Base-by-base conservation (phyloP, 2,329 filamentous ascomycete genomes). In the Chrysosphaeria jannelii region DNA sequence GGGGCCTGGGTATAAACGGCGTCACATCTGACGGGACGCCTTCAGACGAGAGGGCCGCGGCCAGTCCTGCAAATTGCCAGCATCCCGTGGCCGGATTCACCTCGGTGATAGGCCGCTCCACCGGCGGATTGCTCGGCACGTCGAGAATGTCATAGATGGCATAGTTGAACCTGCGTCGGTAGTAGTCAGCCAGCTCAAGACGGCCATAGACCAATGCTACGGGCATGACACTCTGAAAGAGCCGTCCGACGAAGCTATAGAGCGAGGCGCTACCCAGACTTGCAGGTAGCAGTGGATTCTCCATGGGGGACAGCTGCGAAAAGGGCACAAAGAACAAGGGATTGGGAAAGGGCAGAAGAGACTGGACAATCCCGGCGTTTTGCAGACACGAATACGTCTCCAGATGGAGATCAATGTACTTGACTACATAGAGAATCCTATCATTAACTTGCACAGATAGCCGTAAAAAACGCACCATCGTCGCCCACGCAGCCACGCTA, bases 291-390 rank as follows among this genome's bases (percentile, higher is more conserved):
- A 53, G 55, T 0, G 50, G 37, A 2, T 42, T 36, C 14, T 60
- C 50, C 1, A 53, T 54, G 0, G 57, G 62, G 8, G 46, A 38
- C 6, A 40, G 33, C 8, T 23, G n/a, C 9, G 52, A 50, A 22
- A 60, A 62, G 1, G 58, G 57, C 10, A 63, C 34, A 31, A 61
- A 61, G 35, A 51, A 64, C 5, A 36, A 42, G 16, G n/a, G 7
- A 18, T n/a, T 18, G 16, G 16, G 16, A 18, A 18, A 7, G 16
- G 16, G 36, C 37, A 37, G 40, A 6, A 39, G 39, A 8, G 31
- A 41, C 8, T 40, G 35, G 0, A 52, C 39, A 20, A 52, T 39
- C 9, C 63, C 37, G 5, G 50, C 50, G 6, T 56, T 38, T 22
- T 53, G 45, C 30, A 62, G 38, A 12, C 50, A 48, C n/a, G 49